phyloP scores from a whole-genome alignment of 129 eudicot genomes.

The Helianthus tuberosus region DNA sequence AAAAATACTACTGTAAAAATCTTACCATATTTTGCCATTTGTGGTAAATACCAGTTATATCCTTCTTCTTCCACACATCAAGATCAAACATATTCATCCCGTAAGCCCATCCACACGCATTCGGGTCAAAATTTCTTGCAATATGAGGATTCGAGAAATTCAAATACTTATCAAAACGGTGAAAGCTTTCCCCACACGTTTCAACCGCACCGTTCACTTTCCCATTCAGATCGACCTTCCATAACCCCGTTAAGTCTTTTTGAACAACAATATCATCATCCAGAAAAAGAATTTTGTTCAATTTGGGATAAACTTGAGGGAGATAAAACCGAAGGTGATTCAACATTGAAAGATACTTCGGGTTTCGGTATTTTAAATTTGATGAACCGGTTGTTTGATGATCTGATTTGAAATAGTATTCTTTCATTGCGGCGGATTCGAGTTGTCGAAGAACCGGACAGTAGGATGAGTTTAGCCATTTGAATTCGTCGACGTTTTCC shows the following conservation, averaged over 20 bases:
- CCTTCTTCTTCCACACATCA: slow-evolving; percentile 90
- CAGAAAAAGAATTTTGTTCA: slow-evolving; percentile 85
- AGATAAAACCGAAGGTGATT: slow-evolving; percentile 93
- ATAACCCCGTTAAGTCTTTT: slow-evolving; percentile 85
- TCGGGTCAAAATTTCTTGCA: slow-evolving; percentile 85
- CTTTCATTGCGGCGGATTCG: slow-evolving; percentile 96
- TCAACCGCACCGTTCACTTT: slow-evolving; percentile 97
- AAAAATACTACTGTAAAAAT: too few relatives aligned
- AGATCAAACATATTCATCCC: slow-evolving; percentile 99
- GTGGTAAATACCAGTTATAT: slow-evolving; percentile 98
- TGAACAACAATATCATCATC: slow-evolving; percentile 98
- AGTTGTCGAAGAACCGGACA: slow-evolving; percentile 92
- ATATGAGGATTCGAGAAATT: slow-evolving; percentile 97
- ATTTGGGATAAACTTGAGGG: slow-evolving; percentile 89
- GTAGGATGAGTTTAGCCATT: slow-evolving; percentile 91
- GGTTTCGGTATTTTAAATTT: slow-evolving; percentile 87
- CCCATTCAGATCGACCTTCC: slow-evolving; percentile 84
- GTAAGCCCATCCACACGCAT: slow-evolving; percentile 99
- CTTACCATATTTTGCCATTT: slow-evolving; percentile 96
- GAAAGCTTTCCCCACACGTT: slow-evolving; percentile 98
- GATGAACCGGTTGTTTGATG: slow-evolving; percentile 84
- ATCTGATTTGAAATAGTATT: slow-evolving; percentile 88
- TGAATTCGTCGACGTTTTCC: slow-evolving; percentile 93
- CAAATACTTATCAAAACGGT: slow-evolving; percentile 95
- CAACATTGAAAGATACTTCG: slow-evolving; percentile 94